These are phyloP conservation scores for Schizothecium vesticola DNA, from an alignment of 495 filamentous ascomycete species.

Conservation along the genomic window DNA sequence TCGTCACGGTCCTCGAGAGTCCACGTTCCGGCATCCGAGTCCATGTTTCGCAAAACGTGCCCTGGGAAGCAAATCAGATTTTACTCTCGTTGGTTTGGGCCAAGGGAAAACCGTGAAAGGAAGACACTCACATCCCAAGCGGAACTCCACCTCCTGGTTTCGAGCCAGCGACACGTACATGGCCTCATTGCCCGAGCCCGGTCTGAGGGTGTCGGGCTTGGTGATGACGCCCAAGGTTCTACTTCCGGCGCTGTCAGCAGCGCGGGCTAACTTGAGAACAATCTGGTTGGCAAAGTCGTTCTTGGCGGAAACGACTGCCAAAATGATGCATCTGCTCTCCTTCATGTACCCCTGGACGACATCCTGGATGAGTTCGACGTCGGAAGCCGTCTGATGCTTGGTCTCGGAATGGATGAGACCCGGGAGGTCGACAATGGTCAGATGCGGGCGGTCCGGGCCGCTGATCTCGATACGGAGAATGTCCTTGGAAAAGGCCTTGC, in stretches of 20 bases:
- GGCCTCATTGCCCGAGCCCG: constrained; percentile 44
- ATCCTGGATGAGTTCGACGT: constrained; percentile 46
- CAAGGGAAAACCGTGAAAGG: background rate
- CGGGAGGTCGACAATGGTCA: constrained; percentile 67
- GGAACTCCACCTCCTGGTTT: constrained; percentile 58
- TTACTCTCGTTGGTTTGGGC: background rate
- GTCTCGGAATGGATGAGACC: constrained; percentile 55
- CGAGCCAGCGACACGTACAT: constrained; percentile 49
- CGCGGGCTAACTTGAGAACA: constrained; percentile 65
- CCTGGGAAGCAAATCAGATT: constrained; percentile 15
- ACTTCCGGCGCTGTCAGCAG: constrained; percentile 66
- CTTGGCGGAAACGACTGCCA: constrained; percentile 61
- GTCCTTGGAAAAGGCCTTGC: constrained; percentile 54
- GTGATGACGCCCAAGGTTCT: constrained; percentile 82
- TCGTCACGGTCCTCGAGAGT: constrained; percentile 40
- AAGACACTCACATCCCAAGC: constrained; percentile 46
- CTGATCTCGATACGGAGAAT: constrained; percentile 64
- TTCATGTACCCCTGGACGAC: constrained; percentile 59
- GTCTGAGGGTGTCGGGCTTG: constrained; percentile 65
- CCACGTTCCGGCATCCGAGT: constrained; percentile 40
- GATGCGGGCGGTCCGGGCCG: constrained; percentile 57
- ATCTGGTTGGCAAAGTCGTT: constrained; percentile 58
- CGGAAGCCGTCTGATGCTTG: constrained; percentile 41
- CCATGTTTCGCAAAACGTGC: constrained; percentile 53
- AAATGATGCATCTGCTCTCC: constrained; percentile 54